These are phyloP conservation scores for Microstegium vimineum DNA, from an alignment of 176 grass and related monocot genomes.

Conservation along the genomic window DNA sequence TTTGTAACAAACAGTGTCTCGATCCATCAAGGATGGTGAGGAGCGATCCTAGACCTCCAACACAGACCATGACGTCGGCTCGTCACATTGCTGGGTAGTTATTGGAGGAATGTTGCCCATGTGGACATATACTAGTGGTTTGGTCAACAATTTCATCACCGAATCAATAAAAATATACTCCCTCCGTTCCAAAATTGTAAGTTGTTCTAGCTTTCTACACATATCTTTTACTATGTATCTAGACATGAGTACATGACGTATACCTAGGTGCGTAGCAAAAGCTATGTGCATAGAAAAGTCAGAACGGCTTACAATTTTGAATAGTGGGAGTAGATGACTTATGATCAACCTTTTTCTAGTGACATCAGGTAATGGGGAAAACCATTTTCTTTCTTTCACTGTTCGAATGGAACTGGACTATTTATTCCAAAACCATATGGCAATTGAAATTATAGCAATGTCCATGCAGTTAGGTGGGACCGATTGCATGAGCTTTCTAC, in stretches of 20 bases:
- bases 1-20: background rate
- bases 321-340: background rate
- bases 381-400: background rate
- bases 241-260: no score
- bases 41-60: background rate
- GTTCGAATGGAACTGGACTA: background rate
- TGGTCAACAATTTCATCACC: background rate
- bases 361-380: background rate
- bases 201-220: background rate
- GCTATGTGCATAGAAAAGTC: background rate
- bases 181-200: background rate
- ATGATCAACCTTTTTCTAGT: background rate
- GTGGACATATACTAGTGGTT: background rate
- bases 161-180: slow-evolving; percentile 6
- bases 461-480: background rate
- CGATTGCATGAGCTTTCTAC: background rate
- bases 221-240: no score
- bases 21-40: background rate
- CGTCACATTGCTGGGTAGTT: background rate
- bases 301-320: background rate
- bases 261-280: background rate
- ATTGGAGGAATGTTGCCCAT: slow-evolving; percentile 2
- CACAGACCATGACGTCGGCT: background rate
- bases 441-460: background rate
- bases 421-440: background rate